phyloP scores from a whole-genome alignment of 768 basidiomycete species.

The Boletellus ananas region DNA sequence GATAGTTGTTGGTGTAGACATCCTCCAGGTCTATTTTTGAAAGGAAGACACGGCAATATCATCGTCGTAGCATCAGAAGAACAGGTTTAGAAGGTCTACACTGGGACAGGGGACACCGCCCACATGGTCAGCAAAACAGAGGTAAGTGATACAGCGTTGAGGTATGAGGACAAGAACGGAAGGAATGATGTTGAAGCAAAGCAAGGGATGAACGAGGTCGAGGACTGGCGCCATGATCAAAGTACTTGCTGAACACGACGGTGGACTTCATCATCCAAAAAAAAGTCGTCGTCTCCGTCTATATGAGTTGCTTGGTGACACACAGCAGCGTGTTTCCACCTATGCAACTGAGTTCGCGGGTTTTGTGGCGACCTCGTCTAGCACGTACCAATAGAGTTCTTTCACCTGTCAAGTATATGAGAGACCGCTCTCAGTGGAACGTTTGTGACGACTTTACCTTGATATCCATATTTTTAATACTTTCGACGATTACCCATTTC shows the following conservation, averaged over 20 bases:
- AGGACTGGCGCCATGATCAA: neutral
- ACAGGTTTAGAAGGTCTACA: neutral
- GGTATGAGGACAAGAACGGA: constrained; percentile 4
- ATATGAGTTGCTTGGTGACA: constrained; percentile 64
- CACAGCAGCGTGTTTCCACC: constrained; percentile 82
- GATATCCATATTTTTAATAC: constrained; percentile 67
- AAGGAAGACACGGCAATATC: constrained; percentile 3
- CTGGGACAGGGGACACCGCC: neutral
- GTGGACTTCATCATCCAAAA: constrained; percentile 50
- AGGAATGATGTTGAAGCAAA: constrained; percentile 8
- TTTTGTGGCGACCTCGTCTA: neutral
- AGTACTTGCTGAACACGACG: constrained; percentile 17
- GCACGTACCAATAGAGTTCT: constrained; percentile 71
- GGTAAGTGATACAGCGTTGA: constrained; percentile 11
- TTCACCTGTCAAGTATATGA: constrained; percentile 45
- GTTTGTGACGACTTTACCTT: constrained; percentile 44
- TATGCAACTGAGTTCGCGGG: constrained; percentile 22
- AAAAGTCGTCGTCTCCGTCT: constrained; percentile 55
- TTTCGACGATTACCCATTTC: constrained; percentile 70
- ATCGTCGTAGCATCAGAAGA: neutral
- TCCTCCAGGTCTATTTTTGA: neutral
- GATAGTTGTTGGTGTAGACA: too few relatives aligned
- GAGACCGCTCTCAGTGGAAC: neutral
- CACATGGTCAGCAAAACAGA: constrained; percentile 13
- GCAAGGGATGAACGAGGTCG: neutral